phyloP scores from a whole-genome alignment of 2,329 filamentous ascomycete species.

The Claviceps arundinis region DNA sequence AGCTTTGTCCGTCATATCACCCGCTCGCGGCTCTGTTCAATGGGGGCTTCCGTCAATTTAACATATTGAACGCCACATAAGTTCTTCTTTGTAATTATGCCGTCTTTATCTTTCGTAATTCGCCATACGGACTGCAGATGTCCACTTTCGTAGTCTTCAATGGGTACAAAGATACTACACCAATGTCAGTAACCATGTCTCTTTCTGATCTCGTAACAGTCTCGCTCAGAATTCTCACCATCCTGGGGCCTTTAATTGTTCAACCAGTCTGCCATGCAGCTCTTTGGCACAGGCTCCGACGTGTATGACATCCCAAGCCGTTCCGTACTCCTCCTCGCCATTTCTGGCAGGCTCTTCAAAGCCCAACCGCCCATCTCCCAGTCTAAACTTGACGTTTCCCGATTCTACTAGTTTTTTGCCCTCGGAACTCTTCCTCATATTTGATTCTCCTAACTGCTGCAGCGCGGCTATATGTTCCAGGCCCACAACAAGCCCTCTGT shows the following conservation, averaged over 20 bases:
- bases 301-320: slow-evolving; percentile 82
- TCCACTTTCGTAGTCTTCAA: slow-evolving; percentile 39
- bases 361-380: slow-evolving; percentile 60
- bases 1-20: neutral
- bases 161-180: slow-evolving; percentile 59
- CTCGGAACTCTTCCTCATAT: slow-evolving; percentile 49
- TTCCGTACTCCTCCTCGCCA: slow-evolving; percentile 33
- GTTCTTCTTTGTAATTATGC: slow-evolving; percentile 45
- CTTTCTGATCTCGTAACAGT: neutral
- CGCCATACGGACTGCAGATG: slow-evolving; percentile 56
- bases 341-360: slow-evolving; percentile 32
- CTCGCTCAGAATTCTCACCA: slow-evolving; percentile 26
- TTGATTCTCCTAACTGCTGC: slow-evolving; percentile 46
- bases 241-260: slow-evolving; percentile 68
- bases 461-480: slow-evolving; percentile 61
- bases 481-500: slow-evolving; percentile 44
- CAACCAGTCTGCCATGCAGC: slow-evolving; percentile 58
- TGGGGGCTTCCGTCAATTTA: slow-evolving; percentile 57
- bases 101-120: slow-evolving; percentile 57
- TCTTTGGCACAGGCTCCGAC: slow-evolving; percentile 75
- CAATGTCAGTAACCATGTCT: slow-evolving; percentile 6
- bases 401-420: slow-evolving; percentile 47
- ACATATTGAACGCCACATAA: slow-evolving; percentile 66
- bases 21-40: neutral
- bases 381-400: slow-evolving; percentile 57